These are phyloP conservation scores for Curvularia lunata DNA, from an alignment of 2,329 filamentous ascomycete genomes.

Conservation along the genomic window DNA sequence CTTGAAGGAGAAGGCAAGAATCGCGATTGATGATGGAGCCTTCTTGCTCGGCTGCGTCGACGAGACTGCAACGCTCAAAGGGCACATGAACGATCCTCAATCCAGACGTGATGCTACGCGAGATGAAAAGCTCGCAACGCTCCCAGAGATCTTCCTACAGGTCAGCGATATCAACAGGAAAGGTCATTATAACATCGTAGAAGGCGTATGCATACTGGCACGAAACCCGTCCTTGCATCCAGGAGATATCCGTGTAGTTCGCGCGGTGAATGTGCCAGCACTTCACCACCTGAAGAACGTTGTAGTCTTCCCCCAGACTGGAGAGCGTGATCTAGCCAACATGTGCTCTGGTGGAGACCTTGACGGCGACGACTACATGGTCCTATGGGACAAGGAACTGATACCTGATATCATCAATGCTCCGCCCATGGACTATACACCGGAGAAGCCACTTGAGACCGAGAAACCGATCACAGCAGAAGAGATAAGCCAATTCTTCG, in stretches of 20 bases:
- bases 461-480: slow-evolving; percentile 69
- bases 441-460: slow-evolving; percentile 63
- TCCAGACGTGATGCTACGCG: slow-evolving; percentile 54
- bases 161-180: slow-evolving; percentile 65
- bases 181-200: slow-evolving; percentile 67
- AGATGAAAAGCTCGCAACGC: slow-evolving; percentile 44
- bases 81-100: slow-evolving; percentile 66
- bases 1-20: slow-evolving; percentile 89
- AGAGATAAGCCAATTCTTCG: slow-evolving; percentile 84
- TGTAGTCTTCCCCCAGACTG: slow-evolving; percentile 82
- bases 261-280: slow-evolving; percentile 76
- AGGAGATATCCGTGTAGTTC: slow-evolving; percentile 87
- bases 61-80: slow-evolving; percentile 77
- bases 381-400: slow-evolving; percentile 85
- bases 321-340: slow-evolving; percentile 82
- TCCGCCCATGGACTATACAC: slow-evolving; percentile 77
- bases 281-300: slow-evolving; percentile 82
- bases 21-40: slow-evolving; percentile 80
- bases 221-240: slow-evolving; percentile 94
- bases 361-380: slow-evolving; percentile 93
- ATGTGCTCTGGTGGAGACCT: slow-evolving; percentile 98
- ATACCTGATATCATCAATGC: slow-evolving; percentile 70
- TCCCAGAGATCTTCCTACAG: slow-evolving; percentile 91
- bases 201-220: slow-evolving; percentile 81
- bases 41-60: slow-evolving; percentile 90